Conservation (phyloP, 1,139 yeast genomes). For the Geotrichum europaeum region DNA sequence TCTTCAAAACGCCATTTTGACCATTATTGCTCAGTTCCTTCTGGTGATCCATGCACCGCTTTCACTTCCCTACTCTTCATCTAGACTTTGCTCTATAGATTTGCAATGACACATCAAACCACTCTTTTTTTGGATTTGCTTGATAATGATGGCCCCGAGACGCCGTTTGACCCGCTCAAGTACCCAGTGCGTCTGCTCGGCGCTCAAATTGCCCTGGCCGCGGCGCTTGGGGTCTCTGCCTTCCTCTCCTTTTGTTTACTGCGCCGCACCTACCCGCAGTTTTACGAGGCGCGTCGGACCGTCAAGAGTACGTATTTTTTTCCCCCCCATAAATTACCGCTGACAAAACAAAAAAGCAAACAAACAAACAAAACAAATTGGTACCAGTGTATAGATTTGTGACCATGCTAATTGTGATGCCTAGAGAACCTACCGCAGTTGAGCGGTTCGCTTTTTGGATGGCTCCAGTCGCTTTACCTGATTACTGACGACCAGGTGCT, state of each 20-base stretch:
- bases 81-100: not conserved
- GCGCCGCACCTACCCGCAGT: conserved; percentile 59
- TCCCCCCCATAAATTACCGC: not conserved
- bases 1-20: not conserved
- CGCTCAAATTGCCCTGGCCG: conserved; percentile 46
- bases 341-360: conserved; percentile 28
- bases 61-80: no score
- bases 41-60: not conserved
- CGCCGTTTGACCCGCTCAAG: conserved; percentile 15
- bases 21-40: not conserved
- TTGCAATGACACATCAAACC: not conserved
- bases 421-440: conserved; percentile 39
- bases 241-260: conserved; percentile 58
- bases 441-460: conserved; percentile 59
- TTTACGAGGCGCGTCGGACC: conserved; percentile 53
- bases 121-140: not conserved
- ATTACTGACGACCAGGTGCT: conserved; percentile 71
- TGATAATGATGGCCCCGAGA: conserved; percentile 12
- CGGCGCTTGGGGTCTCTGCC: conserved; percentile 56
- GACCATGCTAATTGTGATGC: conserved; percentile 39
- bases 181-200: conserved; percentile 22
- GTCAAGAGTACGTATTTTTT: conserved; percentile 27
- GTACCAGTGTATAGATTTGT: not conserved
- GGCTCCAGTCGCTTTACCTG: conserved; percentile 62
- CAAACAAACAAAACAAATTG: conserved; percentile 42